Conservation (phyloP, 257 asterid genomes). For the Plectranthus barbatus region DNA sequence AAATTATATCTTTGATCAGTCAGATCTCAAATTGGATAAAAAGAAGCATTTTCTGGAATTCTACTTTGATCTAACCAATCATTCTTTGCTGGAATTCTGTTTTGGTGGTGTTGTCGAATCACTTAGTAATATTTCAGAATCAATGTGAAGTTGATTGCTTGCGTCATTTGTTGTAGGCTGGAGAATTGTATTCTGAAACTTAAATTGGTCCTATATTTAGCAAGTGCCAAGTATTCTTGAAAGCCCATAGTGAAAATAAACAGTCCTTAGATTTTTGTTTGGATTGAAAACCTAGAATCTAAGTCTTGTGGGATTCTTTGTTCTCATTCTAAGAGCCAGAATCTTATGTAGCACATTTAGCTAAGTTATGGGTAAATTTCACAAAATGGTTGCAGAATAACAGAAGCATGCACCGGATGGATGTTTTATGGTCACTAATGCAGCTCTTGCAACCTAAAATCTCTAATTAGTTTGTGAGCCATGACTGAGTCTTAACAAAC, state of each 20-base stretch:
- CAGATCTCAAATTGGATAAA: background rate
- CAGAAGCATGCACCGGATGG: constrained; percentile 88
- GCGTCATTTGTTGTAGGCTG: background rate
- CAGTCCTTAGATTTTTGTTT: background rate
- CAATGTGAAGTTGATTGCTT: background rate
- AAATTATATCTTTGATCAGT: background rate
- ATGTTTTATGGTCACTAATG: constrained; percentile 85
- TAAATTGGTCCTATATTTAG: background rate
- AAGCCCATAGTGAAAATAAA: background rate
- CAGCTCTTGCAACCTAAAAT: constrained; percentile 70
- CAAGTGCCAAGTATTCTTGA: background rate
- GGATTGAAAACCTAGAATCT: background rate
- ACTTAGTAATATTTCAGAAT: background rate
- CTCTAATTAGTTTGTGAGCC: constrained; percentile 6
- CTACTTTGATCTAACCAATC: background rate
- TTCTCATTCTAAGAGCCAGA: background rate
- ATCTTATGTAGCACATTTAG: background rate
- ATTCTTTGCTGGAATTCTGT: background rate
- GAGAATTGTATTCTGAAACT: background rate
- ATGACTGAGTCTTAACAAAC: background rate
- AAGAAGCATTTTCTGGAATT: background rate
- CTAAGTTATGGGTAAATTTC: background rate
- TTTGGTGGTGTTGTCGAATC: background rate
- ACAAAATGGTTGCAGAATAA: constrained; percentile 48
- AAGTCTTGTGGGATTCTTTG: too few species aligned